A percentile compares a stretch with the other conserved stretches of the same genome.
These are phyloP conservation scores for Cryptococcus jaspeensis DNA, from an alignment of 1,284 basidiomycete genomes.

Conservation along the genomic window DNA sequence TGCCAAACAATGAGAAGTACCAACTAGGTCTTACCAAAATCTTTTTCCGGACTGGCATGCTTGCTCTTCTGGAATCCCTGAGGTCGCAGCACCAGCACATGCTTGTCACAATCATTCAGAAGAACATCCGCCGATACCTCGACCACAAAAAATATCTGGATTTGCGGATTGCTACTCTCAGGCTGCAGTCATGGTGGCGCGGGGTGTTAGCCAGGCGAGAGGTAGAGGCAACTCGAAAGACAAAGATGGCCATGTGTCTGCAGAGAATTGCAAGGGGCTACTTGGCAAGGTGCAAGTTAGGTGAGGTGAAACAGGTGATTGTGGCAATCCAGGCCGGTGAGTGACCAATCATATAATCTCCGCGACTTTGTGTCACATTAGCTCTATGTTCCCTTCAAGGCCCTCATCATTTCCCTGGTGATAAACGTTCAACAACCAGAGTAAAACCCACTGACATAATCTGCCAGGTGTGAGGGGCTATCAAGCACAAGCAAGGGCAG, in stretches of 20 bases:
- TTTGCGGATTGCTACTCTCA: constrained; percentile 72
- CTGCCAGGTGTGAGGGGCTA: too few relatives aligned
- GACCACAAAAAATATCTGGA: constrained; percentile 77
- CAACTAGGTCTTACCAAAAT: constrained; percentile 97
- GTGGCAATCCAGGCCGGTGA: constrained; percentile 79
- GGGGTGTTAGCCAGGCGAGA: constrained; percentile 72
- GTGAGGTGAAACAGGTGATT: constrained; percentile 64
- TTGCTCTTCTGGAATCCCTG: constrained; percentile 91
- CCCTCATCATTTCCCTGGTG: too few relatives aligned
- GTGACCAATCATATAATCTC: constrained; percentile 47
- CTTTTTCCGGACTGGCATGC: constrained; percentile 99
- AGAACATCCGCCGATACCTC: constrained; percentile 87
- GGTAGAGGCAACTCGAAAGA: constrained; percentile 65
- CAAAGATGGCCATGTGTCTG: constrained; percentile 71
- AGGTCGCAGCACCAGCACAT: constrained; percentile 83
- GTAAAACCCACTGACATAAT: too few relatives aligned
- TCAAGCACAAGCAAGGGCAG: too few relatives aligned
- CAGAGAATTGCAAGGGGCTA: constrained; percentile 73
- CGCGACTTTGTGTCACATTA: too few relatives aligned
- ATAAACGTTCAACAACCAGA: too few relatives aligned
- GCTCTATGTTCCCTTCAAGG: too few relatives aligned
- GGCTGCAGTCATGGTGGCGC: constrained; percentile 92
- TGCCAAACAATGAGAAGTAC: constrained; percentile 93
- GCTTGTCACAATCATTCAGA: constrained; percentile 93
- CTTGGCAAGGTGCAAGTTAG: constrained; percentile 70